These are phyloP conservation scores for Ophiocordyceps camponoti-floridani DNA, from an alignment of 2,329 filamentous ascomycete species.

Conservation along the genomic window DNA sequence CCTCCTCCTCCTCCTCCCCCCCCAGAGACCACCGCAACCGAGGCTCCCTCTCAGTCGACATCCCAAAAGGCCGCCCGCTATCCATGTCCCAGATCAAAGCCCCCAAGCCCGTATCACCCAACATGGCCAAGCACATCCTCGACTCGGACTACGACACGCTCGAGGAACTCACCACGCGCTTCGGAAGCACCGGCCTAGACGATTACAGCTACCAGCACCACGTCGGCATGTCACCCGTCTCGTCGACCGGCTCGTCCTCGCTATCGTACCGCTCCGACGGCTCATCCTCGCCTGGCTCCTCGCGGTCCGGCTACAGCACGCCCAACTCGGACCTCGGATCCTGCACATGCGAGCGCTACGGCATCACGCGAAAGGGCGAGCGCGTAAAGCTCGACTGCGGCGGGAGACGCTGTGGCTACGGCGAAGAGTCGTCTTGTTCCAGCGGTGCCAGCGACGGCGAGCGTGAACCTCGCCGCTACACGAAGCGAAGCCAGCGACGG, in stretches of 20 bases:
- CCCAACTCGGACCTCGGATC: constrained; percentile 56
- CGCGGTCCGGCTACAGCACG: constrained; percentile 61
- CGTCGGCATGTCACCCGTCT: constrained; percentile 33
- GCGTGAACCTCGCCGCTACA: constrained; percentile 22
- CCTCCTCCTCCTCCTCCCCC: too few relatives aligned
- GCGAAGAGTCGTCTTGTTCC: constrained; percentile 53
- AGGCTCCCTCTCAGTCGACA: constrained; percentile 38
- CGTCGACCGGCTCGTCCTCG: constrained; percentile 46
- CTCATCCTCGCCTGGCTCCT: constrained; percentile 50
- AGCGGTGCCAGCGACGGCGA: constrained; percentile 45
- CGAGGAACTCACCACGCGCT: constrained; percentile 64
- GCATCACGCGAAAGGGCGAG: constrained; percentile 83
- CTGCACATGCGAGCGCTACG: constrained; percentile 92
- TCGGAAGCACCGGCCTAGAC: constrained; percentile 42
- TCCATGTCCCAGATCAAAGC: constrained; percentile 80
- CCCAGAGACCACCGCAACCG: constrained; percentile 25
- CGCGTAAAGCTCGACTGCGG: constrained; percentile 94
- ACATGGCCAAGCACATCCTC: constrained; percentile 76
- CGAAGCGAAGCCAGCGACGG: constrained; percentile 37
- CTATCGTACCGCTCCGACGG: constrained; percentile 57
- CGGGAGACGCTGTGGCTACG: constrained; percentile 71
- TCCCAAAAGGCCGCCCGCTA: constrained; percentile 77
- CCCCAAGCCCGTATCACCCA: constrained; percentile 75
- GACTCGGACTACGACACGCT: constrained; percentile 63
- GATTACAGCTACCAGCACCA: constrained; percentile 35